Percentiles rank a stretch among this genome's conserved stretches.
Conservation (phyloP, 1,139 yeast species). For the Yamadazyma dendronema region DNA sequence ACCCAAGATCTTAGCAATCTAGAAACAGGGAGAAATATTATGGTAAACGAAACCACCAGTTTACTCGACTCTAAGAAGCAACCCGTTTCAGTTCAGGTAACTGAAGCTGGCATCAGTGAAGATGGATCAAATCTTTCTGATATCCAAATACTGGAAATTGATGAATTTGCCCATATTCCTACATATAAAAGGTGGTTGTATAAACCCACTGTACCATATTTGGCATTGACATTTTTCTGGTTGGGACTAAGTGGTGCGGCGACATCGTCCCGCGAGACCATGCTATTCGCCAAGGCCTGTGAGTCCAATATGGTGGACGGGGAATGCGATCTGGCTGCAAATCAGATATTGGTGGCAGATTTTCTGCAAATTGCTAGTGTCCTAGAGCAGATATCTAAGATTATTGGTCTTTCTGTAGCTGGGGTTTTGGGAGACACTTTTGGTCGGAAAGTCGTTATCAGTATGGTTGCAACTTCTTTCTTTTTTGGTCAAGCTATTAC, state of each 20-base stretch:
- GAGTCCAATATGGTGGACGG: conserved; percentile 10
- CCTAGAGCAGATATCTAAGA: conserved; percentile 22
- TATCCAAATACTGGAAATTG: not conserved
- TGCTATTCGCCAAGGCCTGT: conserved; percentile 10
- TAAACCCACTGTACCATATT: not conserved
- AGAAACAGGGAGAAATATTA: too few species aligned
- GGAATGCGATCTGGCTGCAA: conserved; percentile 26
- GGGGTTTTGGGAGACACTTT: conserved; percentile 60
- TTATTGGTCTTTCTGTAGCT: conserved; percentile 39
- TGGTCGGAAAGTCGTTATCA: conserved; percentile 51
- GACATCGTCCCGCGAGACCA: conserved; percentile 4
- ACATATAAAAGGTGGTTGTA: not conserved
- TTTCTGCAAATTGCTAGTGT: conserved; percentile 23
- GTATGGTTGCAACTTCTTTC: conserved; percentile 20
- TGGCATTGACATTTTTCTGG: conserved; percentile 2
- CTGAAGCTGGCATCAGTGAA: not conserved
- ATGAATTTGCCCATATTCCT: not conserved
- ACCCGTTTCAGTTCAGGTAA: not conserved
- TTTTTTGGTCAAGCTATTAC: not conserved
- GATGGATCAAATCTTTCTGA: not conserved
- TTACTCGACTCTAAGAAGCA: not conserved
- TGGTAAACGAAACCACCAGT: conserved; percentile 1
- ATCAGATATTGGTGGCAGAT: conserved; percentile 31
- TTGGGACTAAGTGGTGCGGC: conserved; percentile 3
- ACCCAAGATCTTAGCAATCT: not conserved